These are phyloP conservation scores for Dittrichia graveolens DNA, from an alignment of 129 eudicot genomes.

Conservation along the genomic window DNA sequence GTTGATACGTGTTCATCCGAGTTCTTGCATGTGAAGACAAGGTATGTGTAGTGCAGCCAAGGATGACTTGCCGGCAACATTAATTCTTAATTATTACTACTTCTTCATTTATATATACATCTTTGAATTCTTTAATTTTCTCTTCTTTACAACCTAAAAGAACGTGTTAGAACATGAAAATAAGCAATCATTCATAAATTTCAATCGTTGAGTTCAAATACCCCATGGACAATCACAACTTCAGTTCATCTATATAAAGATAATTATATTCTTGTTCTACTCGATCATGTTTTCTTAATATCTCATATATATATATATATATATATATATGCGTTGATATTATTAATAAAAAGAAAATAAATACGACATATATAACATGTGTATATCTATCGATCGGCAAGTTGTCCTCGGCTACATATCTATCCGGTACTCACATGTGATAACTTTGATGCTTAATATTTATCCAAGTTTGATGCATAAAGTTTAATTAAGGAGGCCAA, in stretches of 20 bases:
- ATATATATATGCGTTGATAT: no score
- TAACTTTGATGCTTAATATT: slow-evolving; percentile 44
- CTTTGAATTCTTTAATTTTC: neutral
- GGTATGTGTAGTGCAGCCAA: slow-evolving; percentile 68
- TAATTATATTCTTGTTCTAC: neutral
- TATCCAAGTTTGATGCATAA: slow-evolving; percentile 25
- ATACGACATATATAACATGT: neutral
- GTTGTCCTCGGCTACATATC: slow-evolving; percentile 62
- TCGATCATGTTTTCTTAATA: no score
- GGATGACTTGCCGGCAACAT: slow-evolving; percentile 77
- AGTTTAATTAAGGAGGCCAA: slow-evolving; percentile 7
- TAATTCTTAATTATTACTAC: neutral
- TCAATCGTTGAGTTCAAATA: neutral
- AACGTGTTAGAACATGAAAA: no score
- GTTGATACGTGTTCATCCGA: slow-evolving; percentile 35
- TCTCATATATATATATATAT: no score
- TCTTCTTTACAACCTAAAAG: neutral
- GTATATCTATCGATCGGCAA: slow-evolving; percentile 40
- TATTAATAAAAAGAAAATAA: no score
- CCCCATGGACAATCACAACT: neutral
- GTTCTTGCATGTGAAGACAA: slow-evolving; percentile 63
- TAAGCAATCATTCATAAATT: no score
- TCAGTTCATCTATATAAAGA: neutral
- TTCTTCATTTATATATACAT: neutral
- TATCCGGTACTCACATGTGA: slow-evolving; percentile 54